Evolutionary conservation across 1,284 basidiomycete genomes (phyloP), one percentile per base, ranked within the genome.

Genomic region (Sphaerobolus stellatus): DNA sequence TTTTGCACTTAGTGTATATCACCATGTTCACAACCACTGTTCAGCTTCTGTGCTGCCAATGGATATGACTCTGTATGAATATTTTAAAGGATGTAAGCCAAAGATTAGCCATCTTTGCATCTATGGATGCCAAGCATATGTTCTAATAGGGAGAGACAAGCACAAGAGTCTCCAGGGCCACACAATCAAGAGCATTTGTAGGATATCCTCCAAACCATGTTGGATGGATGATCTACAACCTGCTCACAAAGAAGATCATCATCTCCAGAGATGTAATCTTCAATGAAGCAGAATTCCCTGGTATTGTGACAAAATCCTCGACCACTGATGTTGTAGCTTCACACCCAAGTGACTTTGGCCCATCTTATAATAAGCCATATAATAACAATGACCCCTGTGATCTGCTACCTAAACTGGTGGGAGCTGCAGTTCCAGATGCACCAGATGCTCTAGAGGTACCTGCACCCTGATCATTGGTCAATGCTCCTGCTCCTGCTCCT

Each of bases 121-220:
- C 1, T 73, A 68, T 63, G 67, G 71, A 4, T 75, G 68, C 46
- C 61, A 60, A 34, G 67, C 69, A 8, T 73, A 68, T 64, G 67
- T 69, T 24, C 65, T 69, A 34, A 58, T 68, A 16, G 62, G 66
- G 47, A 69, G 64, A 60, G 59, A 67, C n/a, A 66, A 69, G 52
- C 56, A 61, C 5, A 54, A 51, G 25, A 60, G 60, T 20, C 59
- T 73, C 16, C 58, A 58, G 7, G 59, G 64, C 1, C 68, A 73
- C 56, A 8, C 44, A 66, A 36, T 70, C 70, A 58, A 72, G 67
- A 30, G 58, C 71, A 30, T 71, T 73, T 48, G 59, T 75, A 54
- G 73, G 72, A 8, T 75, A 72, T 58, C 64, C 66, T 2, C 50
- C 56, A 5, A 64, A 61, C 18, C 61, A 60, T 38, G 63, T 67